Evolutionary conservation across 164 flowering plant genomes (phyloP), one percentile per base, ranked within the genome.

Genomic region (Brasenia schreberi): DNA sequence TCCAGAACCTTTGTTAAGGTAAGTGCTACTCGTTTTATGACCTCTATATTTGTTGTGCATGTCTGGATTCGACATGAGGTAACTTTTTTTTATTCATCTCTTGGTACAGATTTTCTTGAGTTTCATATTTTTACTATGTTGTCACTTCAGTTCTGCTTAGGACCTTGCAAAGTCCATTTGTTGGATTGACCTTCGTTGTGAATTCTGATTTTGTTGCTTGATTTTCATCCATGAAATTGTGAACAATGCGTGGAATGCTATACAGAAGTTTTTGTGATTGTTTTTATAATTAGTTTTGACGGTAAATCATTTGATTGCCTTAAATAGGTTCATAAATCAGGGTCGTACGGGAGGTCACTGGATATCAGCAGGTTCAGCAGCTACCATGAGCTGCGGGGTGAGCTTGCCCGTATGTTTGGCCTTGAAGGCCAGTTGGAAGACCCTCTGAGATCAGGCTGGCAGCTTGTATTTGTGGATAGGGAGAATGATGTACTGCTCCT

Each of bases 371-470:
- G 83, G 75, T 94, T 89, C 76, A 85, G 92, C 86, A 89, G 96
- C 84, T 94, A 91, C 69, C 75, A 81, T 44, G 95, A 91, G 83
- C 84, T 94, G 81, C 90, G 97, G 19, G 74, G 90, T 77, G 97
- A 87, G 74, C 93, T 94, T 42, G 97, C 86, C 68, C 87, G 70
- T 19, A 85, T 91, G 97, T 94, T 94, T 78, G 93, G 96, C 78
- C 87, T 94, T 65, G 93, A 88, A 80, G 97, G 95, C 81, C 85
- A 87, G 76, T 79, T 94, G 80, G 97, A 94, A 85, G 96, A 94
- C 85, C 93, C 95, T 61, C 65, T 81, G 87, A 94, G 99, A 94
- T 91, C 97, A 91, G 99, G 99, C 96, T 91, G 99, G 99, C 96
- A 94, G 97, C 99, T 94, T 91, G 97, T 94, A 87, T 94, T 89